Percentiles rank a stretch among this genome's conserved stretches.
Evolutionary conservation across 306 rosid species (phyloP).

Genomic region (Glycine tomentella): DNA sequence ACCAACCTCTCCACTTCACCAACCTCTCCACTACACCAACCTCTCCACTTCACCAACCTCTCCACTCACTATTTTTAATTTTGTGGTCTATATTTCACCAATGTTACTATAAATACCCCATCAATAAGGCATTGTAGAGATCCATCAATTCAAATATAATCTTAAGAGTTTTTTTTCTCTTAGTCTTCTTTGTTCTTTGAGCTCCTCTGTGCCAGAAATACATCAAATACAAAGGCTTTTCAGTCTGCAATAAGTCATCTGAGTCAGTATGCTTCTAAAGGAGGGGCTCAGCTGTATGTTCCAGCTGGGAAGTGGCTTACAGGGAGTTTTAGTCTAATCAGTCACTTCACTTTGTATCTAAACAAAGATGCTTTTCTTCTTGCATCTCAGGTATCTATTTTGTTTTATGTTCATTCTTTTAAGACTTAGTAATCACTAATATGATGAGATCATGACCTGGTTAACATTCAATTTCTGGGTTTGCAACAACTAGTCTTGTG

Average conservation of each 20-base stretch:
- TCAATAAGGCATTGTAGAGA: too few relatives aligned
- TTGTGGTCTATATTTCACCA: too few relatives aligned
- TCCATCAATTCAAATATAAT: too few relatives aligned
- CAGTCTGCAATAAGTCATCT: constrained; percentile 62
- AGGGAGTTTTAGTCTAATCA: constrained; percentile 78
- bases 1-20: too few relatives aligned
- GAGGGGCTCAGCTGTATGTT: constrained; percentile 71
- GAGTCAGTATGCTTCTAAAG: constrained; percentile 60
- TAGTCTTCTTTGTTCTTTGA: too few relatives aligned
- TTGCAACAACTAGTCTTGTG: background rate
- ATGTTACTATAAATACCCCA: too few relatives aligned
- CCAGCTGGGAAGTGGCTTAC: constrained; percentile 90
- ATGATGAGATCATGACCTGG: background rate
- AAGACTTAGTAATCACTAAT: background rate
- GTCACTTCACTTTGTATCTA: constrained; percentile 73
- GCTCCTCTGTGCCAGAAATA: too few relatives aligned
- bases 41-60: too few relatives aligned
- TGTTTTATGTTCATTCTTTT: constrained; percentile 11
- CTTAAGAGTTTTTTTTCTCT: too few relatives aligned
- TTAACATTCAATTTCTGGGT: background rate
- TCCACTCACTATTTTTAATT: too few relatives aligned
- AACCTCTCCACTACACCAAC: too few relatives aligned
- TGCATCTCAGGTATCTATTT: constrained; percentile 70
- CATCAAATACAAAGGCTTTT: constrained; percentile 77
- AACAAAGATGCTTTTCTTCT: constrained; percentile 77